Evolutionary conservation across 352 stramenopile genomes (phyloP).

Genomic region (Phytopythium ostracodes): DNA sequence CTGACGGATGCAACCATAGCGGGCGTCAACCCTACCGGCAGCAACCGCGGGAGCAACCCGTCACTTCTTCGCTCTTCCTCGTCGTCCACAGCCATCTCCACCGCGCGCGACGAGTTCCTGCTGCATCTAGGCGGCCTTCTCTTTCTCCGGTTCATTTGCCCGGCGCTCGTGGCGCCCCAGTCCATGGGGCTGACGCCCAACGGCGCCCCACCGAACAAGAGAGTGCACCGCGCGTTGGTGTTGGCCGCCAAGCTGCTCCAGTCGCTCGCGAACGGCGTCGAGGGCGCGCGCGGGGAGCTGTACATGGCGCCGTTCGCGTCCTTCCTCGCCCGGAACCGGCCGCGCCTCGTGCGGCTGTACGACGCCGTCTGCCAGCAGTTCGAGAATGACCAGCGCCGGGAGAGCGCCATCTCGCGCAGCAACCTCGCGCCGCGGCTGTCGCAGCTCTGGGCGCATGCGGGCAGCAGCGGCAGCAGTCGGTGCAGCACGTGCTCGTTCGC

Average conservation of each 20-base stretch:
- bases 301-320: constrained; percentile 80
- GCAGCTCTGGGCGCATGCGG: constrained; percentile 45
- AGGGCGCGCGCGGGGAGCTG: constrained; percentile 47
- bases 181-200: constrained; percentile 62
- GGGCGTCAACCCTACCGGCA: not conserved
- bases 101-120: constrained; percentile 66
- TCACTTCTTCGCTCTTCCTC: constrained; percentile 1
- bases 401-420: constrained; percentile 56
- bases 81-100: constrained; percentile 17
- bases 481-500: constrained; percentile 5
- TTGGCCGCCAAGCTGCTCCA: constrained; percentile 80
- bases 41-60: constrained; percentile 2
- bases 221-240: constrained; percentile 64
- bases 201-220: constrained; percentile 29
- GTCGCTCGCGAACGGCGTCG: constrained; percentile 74
- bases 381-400: constrained; percentile 52
- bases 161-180: constrained; percentile 68
- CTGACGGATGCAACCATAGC: constrained; percentile 20
- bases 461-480: constrained; percentile 17
- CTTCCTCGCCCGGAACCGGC: constrained; percentile 58
- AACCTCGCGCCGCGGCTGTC: constrained; percentile 61
- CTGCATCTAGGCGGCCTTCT: constrained; percentile 73
- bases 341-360: constrained; percentile 64
- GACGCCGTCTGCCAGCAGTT: constrained; percentile 71
- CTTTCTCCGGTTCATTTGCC: constrained; percentile 78